phyloP scores from a whole-genome alignment of 106 monocot species.

The Apostasia shenzhenica region DNA sequence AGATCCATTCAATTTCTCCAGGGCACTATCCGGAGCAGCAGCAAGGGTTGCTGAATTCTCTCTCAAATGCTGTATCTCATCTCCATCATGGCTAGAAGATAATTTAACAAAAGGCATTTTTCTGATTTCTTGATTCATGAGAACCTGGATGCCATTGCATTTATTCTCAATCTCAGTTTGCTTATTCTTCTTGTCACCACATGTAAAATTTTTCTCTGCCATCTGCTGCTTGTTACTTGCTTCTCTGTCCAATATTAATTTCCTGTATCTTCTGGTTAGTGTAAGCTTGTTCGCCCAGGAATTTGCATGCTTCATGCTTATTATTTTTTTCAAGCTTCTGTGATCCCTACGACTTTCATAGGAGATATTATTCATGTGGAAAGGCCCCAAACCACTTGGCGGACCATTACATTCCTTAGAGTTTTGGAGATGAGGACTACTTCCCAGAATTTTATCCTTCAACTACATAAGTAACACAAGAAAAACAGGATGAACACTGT shows the following conservation, averaged over 20 bases:
- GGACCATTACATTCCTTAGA: constrained; percentile 11
- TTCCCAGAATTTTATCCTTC: constrained; percentile 26
- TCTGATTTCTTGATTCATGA: too few relatives aligned
- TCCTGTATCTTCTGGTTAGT: background rate
- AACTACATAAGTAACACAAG: constrained; percentile 20
- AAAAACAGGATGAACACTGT: constrained; percentile 5
- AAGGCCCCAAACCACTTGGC: background rate
- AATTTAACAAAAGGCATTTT: background rate
- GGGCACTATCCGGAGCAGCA: background rate
- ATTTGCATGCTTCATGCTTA: background rate
- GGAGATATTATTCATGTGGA: background rate
- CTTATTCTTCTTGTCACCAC: background rate
- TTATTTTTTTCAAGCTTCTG: constrained; percentile 10
- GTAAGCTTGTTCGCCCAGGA: background rate
- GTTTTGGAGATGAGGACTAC: background rate
- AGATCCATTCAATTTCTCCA: background rate
- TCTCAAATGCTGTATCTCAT: background rate
- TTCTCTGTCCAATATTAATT: background rate
- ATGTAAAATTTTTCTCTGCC: background rate
- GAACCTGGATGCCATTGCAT: background rate
- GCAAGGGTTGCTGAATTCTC: constrained; percentile 5
- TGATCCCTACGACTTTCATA: constrained; percentile 6
- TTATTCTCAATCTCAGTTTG: background rate
- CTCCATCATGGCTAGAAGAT: constrained; percentile 1
- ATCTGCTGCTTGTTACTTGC: background rate